Percentiles rank a stretch among this genome's conserved stretches.
Conservation (phyloP, 257 asterid species). For the Petrea volubilis region DNA sequence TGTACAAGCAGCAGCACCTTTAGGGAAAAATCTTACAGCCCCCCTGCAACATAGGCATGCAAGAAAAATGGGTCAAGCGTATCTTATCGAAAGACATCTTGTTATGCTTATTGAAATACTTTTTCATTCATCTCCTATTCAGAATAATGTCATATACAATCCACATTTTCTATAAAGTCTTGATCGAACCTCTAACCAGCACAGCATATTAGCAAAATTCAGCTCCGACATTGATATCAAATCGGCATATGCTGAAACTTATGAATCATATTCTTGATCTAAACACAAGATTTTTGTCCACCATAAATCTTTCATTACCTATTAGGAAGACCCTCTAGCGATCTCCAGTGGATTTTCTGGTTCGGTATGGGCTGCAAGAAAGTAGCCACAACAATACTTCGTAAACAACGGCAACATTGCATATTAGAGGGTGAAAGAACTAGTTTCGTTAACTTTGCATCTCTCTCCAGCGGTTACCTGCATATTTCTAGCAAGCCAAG, state of each 20-base stretch:
- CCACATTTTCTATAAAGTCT: background rate
- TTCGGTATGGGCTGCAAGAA: slow-evolving; percentile 72
- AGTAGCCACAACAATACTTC: background rate
- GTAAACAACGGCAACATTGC: slow-evolving; percentile 4
- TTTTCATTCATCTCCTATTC: background rate
- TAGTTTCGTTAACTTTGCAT: background rate
- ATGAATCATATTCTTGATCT: background rate
- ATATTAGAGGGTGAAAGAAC: background rate
- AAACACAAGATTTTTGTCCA: background rate
- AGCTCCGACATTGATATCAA: slow-evolving; percentile 5
- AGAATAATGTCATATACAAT: slow-evolving; percentile 3
- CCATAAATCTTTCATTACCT: slow-evolving; percentile 41
- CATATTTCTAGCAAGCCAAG: slow-evolving; percentile 98
- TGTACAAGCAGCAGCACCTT: slow-evolving; percentile 69
- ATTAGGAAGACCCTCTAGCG: slow-evolving; percentile 96
- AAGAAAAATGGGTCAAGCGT: slow-evolving; percentile 16
- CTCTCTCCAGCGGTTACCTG: slow-evolving; percentile 48
- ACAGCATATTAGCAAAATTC: background rate
- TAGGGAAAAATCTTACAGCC: slow-evolving; percentile 88
- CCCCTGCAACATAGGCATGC: slow-evolving; percentile 67
- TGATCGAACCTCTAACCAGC: background rate
- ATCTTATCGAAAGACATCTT: background rate
- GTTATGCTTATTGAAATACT: background rate
- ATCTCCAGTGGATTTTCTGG: slow-evolving; percentile 97
- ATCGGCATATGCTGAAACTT: background rate